phyloP scores from a whole-genome alignment of 1,139 yeast species.

The Yamadazyma sp. region DNA sequence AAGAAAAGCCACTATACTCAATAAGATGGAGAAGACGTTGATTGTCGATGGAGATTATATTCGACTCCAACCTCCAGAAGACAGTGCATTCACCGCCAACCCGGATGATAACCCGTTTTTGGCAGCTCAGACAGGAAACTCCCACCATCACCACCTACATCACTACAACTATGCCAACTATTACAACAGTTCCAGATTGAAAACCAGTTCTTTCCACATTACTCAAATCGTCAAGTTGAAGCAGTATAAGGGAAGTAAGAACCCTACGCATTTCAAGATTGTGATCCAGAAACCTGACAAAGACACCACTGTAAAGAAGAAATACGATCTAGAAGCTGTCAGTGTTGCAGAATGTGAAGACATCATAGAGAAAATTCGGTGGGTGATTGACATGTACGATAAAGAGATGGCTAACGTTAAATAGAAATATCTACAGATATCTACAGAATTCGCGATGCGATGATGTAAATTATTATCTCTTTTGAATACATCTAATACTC shows the following conservation, averaged over 20 bases:
- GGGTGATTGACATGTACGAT: constrained; percentile 50
- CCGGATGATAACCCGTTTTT: constrained; percentile 32
- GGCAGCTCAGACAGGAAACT: constrained; percentile 17
- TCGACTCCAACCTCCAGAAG: constrained; percentile 81
- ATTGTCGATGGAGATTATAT: constrained; percentile 94
- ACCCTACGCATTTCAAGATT: constrained; percentile 79
- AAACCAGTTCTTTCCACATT: constrained; percentile 85
- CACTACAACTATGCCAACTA: constrained; percentile 57
- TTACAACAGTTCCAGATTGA: constrained; percentile 51
- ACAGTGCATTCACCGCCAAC: constrained; percentile 52
- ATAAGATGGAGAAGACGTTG: constrained; percentile 77
- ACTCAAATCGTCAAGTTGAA: constrained; percentile 76
- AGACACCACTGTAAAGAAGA: constrained; percentile 46
- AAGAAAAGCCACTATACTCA: constrained; percentile 79
- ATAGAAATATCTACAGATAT: too few species aligned
- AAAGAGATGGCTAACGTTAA: constrained; percentile 16
- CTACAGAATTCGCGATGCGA: constrained; percentile 10
- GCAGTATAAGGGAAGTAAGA: constrained; percentile 62
- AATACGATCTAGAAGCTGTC: constrained; percentile 84
- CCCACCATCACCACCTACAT: constrained; percentile 27
- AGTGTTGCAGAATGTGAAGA: constrained; percentile 65
- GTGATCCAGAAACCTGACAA: constrained; percentile 63
- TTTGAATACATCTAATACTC: neutral
- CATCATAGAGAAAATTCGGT: constrained; percentile 66
- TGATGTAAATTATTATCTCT: neutral